Conservation (phyloP, 2,329 filamentous ascomycete species). For the Trichoderma brevicompactum region DNA sequence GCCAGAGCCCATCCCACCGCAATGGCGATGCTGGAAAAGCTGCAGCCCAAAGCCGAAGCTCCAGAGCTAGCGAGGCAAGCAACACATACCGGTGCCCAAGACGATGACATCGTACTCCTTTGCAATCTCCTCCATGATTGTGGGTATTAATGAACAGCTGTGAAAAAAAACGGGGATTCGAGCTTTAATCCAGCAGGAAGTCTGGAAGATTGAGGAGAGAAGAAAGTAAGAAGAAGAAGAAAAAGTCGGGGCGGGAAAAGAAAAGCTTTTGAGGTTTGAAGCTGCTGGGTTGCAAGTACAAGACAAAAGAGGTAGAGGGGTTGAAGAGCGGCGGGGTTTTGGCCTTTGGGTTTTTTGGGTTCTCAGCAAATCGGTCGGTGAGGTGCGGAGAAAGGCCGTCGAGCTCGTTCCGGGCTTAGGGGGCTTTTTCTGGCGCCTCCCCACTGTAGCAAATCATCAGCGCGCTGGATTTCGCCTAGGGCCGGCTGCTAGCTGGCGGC, state of each 20-base stretch:
- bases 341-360: slow-evolving; percentile 33
- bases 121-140: slow-evolving; percentile 92
- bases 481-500: too few relatives aligned
- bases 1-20: slow-evolving; percentile 1
- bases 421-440: background rate
- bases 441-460: slow-evolving; percentile 17
- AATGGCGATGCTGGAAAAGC: background rate
- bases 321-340: slow-evolving; percentile 40
- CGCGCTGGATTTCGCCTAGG: slow-evolving; percentile 11
- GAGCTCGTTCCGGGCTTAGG: background rate
- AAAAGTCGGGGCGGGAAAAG: background rate
- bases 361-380: slow-evolving; percentile 33
- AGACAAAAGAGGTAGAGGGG: slow-evolving; percentile 34
- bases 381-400: slow-evolving; percentile 35
- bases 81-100: slow-evolving; percentile 84
- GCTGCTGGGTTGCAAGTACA: slow-evolving; percentile 6
- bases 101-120: slow-evolving; percentile 99
- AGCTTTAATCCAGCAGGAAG: background rate
- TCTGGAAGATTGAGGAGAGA: background rate
- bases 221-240: slow-evolving; percentile 13
- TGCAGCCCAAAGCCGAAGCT: background rate
- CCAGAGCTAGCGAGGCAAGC: background rate
- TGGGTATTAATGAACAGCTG: slow-evolving; percentile 10
- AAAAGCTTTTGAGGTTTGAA: slow-evolving; percentile 17
- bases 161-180: background rate